Percentiles rank a stretch among this genome's conserved stretches.
Conservation (phyloP, 768 basidiomycete species). For the Tylopilus vinaceipallidus region DNA sequence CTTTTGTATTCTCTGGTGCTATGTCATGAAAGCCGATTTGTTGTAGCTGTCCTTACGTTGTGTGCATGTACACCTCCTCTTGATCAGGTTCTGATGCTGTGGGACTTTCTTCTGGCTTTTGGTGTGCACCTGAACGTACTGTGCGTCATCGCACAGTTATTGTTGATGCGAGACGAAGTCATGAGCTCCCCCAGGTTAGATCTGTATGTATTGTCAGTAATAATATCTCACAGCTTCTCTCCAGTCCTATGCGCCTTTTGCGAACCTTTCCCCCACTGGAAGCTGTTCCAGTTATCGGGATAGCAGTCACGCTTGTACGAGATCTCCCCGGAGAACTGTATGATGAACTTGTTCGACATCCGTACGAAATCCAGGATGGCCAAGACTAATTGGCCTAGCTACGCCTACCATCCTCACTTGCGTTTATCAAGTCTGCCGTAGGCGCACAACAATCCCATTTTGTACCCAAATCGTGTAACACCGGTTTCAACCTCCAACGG, state of each 20-base stretch:
- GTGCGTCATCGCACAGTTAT: slow-evolving; percentile 93
- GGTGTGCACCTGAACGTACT: slow-evolving; percentile 96
- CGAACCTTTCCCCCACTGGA: slow-evolving; percentile 93
- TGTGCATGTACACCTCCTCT: slow-evolving; percentile 97
- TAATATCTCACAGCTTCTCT: slow-evolving; percentile 1
- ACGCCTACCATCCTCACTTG: not conserved
- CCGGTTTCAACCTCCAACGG: slow-evolving; percentile 10
- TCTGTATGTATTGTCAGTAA: not conserved
- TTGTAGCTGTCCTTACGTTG: slow-evolving; percentile 82
- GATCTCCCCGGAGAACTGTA: slow-evolving; percentile 87
- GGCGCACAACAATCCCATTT: slow-evolving; percentile 7
- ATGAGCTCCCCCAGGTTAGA: slow-evolving; percentile 83
- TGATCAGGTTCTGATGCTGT: slow-evolving; percentile 89
- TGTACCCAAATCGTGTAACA: slow-evolving; percentile 26
- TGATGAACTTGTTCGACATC: slow-evolving; percentile 86
- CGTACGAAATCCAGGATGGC: slow-evolving; percentile 52
- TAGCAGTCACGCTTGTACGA: slow-evolving; percentile 91
- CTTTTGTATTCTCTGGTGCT: not conserved
- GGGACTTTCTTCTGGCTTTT: slow-evolving; percentile 97
- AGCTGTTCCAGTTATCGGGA: slow-evolving; percentile 82
- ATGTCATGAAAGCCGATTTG: slow-evolving; percentile 1
- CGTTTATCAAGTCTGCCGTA: slow-evolving; percentile 11
- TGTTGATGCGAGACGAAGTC: slow-evolving; percentile 87
- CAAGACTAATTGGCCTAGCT: slow-evolving; percentile 10
- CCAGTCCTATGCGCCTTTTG: slow-evolving; percentile 90